Conservation (phyloP, 2,329 filamentous ascomycete species). For the Bipolaris victoriae region DNA sequence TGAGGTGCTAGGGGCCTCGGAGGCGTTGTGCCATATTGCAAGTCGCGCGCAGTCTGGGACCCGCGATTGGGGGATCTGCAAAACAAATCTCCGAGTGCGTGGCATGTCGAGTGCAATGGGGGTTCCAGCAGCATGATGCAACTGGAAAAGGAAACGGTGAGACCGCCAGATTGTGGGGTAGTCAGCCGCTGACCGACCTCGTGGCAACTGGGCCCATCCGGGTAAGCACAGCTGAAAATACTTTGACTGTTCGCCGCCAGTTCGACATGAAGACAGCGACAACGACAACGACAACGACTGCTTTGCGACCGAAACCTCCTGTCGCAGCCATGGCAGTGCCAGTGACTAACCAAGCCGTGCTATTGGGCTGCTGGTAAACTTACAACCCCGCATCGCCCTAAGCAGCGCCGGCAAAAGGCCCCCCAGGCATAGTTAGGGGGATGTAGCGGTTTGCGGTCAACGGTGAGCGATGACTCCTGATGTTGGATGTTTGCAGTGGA, state of each 20-base stretch:
- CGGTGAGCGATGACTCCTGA: background rate
- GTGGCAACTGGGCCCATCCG: slow-evolving; percentile 17
- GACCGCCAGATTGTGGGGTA: slow-evolving; percentile 27
- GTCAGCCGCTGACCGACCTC: slow-evolving; percentile 21
- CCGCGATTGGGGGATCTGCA: slow-evolving; percentile 7
- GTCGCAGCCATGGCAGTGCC: background rate
- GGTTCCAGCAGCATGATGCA: slow-evolving; percentile 17
- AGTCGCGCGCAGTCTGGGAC: slow-evolving; percentile 3
- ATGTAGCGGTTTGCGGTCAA: slow-evolving; percentile 1
- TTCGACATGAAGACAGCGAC: background rate
- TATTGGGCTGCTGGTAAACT: background rate
- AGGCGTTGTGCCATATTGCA: background rate
- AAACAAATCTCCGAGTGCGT: slow-evolving; percentile 16
- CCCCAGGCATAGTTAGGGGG: background rate
- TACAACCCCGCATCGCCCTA: background rate
- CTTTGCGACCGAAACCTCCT: background rate
- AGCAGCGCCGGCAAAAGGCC: background rate
- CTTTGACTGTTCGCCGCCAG: slow-evolving; percentile 2
- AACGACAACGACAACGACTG: background rate
- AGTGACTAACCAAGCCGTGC: background rate
- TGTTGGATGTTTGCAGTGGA: background rate
- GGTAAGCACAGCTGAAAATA: slow-evolving; percentile 20
- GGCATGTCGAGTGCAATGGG: slow-evolving; percentile 13
- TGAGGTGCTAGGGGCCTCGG: slow-evolving; percentile 4
- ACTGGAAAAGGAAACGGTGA: slow-evolving; percentile 22